A percentile compares a stretch with the other conserved stretches of the same genome.
These are phyloP conservation scores for Clathrospora elynae DNA, from an alignment of 2,329 filamentous ascomycete genomes.

Conservation along the genomic window DNA sequence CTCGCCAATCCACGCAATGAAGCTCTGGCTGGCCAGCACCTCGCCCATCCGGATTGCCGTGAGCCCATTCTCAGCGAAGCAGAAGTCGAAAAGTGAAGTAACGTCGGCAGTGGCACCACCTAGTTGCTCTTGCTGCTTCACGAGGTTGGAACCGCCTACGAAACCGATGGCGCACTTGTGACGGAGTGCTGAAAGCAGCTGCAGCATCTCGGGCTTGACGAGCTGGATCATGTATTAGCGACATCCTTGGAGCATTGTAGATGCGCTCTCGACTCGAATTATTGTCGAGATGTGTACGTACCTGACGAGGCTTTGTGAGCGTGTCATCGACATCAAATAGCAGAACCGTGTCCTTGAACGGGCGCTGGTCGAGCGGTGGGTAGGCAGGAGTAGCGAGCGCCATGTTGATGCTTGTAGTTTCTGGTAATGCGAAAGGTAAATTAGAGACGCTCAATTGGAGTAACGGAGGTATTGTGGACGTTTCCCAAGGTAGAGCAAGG, in stretches of 20 bases:
- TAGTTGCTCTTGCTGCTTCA: constrained; percentile 96
- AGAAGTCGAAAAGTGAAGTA: constrained; percentile 91
- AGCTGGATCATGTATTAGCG: constrained; percentile 52
- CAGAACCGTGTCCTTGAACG: constrained; percentile 88
- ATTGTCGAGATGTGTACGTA: constrained; percentile 44
- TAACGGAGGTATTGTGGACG: neutral
- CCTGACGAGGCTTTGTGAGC: constrained; percentile 78
- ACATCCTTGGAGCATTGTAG: neutral
- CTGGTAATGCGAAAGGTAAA: neutral
- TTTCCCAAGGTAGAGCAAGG: constrained; percentile 12
- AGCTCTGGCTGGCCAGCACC: constrained; percentile 76
- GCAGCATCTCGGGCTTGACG: constrained; percentile 80
- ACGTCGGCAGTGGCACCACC: constrained; percentile 70
- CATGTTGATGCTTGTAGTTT: constrained; percentile 33
- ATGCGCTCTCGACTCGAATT: neutral
- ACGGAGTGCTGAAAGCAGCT: constrained; percentile 77
- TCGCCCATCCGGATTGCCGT: constrained; percentile 85
- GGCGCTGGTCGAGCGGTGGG: constrained; percentile 80
- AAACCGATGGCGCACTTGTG: constrained; percentile 88
- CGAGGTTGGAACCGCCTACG: constrained; percentile 89
- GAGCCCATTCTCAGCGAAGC: constrained; percentile 95
- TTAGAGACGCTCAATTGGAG: no score
- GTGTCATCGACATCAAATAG: constrained; percentile 98
- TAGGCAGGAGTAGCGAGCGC: constrained; percentile 57
- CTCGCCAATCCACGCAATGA: constrained; percentile 93